Evolutionary conservation across 139 green algal genomes (phyloP).

Genomic region (Spirogloea muscicola): DNA sequence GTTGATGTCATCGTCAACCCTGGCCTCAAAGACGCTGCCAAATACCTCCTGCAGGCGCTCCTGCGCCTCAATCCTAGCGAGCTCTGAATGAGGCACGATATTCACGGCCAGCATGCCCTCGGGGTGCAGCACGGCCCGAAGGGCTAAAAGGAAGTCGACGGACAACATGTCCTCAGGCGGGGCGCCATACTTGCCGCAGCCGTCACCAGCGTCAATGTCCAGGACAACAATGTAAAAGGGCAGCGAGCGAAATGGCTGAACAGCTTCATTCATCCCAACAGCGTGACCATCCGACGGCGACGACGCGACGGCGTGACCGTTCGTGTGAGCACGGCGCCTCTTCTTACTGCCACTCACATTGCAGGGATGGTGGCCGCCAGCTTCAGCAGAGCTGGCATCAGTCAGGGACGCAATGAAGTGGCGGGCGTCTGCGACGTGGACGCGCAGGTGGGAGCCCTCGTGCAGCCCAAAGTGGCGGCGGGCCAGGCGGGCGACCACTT

Average conservation of each 20-base stretch:
- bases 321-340: no score
- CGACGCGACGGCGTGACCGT: no score
- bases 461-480: conserved; percentile 14
- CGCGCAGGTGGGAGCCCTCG: neutral
- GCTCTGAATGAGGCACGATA: neutral
- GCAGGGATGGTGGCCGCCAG: no score
- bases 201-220: neutral
- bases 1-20: neutral
- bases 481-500: neutral
- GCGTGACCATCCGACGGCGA: no score
- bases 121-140: neutral
- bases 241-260: no score
- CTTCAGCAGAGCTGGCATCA: no score
- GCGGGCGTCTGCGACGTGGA: conserved; percentile 1
- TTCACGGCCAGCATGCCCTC: conserved; percentile 1
- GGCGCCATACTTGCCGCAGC: neutral
- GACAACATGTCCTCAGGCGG: neutral
- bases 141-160: neutral
- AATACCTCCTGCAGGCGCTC: neutral
- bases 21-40: neutral
- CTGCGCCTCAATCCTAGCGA: neutral
- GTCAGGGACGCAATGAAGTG: conserved; percentile 5
- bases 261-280: no score
- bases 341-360: no score
- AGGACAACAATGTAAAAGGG: neutral